These are phyloP conservation scores for Rachicladosporium sp. DNA, from an alignment of 2,329 filamentous ascomycete genomes.

Conservation along the genomic window DNA sequence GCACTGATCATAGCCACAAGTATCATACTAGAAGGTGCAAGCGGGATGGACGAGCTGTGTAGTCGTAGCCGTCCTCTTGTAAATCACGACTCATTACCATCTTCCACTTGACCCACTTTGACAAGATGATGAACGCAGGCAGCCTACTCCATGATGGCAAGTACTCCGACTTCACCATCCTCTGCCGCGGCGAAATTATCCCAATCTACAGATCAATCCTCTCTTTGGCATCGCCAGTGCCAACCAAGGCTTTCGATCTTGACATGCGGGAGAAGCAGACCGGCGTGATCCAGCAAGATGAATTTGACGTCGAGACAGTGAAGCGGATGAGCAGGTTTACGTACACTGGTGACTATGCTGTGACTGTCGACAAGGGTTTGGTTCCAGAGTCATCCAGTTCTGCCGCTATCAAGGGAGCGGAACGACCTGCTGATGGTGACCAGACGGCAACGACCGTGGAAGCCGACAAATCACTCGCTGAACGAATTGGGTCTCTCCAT, in stretches of 20 bases:
- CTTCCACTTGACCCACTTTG: too few species aligned
- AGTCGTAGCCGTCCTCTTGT: too few species aligned
- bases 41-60: too few species aligned
- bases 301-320: conserved; percentile 9
- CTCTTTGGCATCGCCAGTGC: conserved; percentile 7
- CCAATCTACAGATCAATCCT: conserved; percentile 11
- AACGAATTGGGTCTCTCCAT: neutral
- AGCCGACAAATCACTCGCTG: neutral
- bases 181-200: conserved; percentile 7
- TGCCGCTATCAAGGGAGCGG: neutral
- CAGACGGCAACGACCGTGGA: neutral
- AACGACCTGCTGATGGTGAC: too few species aligned
- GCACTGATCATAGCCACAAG: too few species aligned
- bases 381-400: neutral
- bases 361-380: neutral
- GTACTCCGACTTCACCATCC: conserved; percentile 9
- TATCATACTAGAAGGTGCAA: too few species aligned
- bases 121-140: too few species aligned
- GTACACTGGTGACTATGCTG: conserved; percentile 5
- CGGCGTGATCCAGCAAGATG: conserved; percentile 6
- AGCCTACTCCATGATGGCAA: neutral
- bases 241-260: conserved; percentile 3
- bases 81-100: too few species aligned
- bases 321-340: conserved; percentile 8
- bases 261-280: conserved; percentile 4